These are phyloP conservation scores for Didymella lethalis DNA, from an alignment of 2,329 filamentous ascomycete species.

Conservation along the genomic window DNA sequence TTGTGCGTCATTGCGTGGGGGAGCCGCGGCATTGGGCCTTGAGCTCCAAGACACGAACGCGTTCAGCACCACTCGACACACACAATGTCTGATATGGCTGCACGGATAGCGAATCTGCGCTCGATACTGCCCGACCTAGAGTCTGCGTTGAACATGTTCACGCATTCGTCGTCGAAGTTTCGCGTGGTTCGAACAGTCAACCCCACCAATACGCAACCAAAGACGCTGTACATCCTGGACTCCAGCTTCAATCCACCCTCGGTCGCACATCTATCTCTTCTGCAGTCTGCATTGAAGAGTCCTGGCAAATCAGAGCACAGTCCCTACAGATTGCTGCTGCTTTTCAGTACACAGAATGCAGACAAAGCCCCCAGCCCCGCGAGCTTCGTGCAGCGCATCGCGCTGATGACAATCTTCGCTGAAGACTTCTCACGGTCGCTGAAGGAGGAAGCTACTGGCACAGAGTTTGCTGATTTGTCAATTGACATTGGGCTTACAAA, in stretches of 20 bases:
- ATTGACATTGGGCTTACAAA: conserved; percentile 75
- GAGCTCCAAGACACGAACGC: conserved; percentile 15
- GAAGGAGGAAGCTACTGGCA: conserved; percentile 11
- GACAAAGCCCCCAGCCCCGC: conserved; percentile 73
- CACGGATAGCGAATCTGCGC: conserved; percentile 38
- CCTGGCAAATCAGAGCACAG: conserved; percentile 40
- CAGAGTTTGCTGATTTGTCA: conserved; percentile 35
- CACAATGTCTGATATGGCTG: conserved; percentile 39
- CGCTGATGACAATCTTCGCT: conserved; percentile 76
- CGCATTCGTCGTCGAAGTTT: conserved; percentile 45
- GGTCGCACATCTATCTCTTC: conserved; percentile 65
- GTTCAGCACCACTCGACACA: conserved; percentile 3
- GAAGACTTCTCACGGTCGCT: conserved; percentile 56
- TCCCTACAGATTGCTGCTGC: conserved; percentile 62
- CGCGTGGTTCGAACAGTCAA: conserved; percentile 48
- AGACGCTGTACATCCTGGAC: conserved; percentile 68
- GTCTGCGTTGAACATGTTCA: conserved; percentile 43
- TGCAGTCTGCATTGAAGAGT: conserved; percentile 60
- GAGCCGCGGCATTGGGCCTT: conserved; percentile 4
- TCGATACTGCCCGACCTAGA: conserved; percentile 45
- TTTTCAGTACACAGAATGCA: conserved; percentile 71
- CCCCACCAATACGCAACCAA: conserved; percentile 40
- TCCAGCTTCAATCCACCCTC: conserved; percentile 73
- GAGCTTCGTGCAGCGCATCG: conserved; percentile 70
- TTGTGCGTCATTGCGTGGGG: conserved; percentile 14